Percentiles rank a stretch among this genome's conserved stretches.
These are phyloP conservation scores for Talaromyces proteolyticus DNA, from an alignment of 495 filamentous ascomycete genomes.

Conservation along the genomic window DNA sequence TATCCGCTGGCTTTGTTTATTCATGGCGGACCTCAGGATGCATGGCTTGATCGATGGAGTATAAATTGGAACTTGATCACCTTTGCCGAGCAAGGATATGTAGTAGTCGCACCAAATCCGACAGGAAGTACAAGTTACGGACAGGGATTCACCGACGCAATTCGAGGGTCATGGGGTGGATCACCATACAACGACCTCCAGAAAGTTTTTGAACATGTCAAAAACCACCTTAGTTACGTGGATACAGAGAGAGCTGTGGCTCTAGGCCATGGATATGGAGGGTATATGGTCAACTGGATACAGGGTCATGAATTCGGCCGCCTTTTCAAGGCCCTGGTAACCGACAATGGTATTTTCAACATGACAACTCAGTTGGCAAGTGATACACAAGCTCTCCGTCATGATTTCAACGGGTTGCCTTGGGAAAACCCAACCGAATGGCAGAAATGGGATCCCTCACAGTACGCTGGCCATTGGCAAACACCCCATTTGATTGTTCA, in stretches of 20 bases:
- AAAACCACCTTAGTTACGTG: slow-evolving; percentile 39
- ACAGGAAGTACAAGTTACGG: slow-evolving; percentile 48
- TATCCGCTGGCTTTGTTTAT: slow-evolving; percentile 47
- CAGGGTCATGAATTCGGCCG: slow-evolving; percentile 47
- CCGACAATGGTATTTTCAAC: slow-evolving; percentile 39
- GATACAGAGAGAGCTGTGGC: slow-evolving; percentile 45
- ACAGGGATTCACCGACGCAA: slow-evolving; percentile 38
- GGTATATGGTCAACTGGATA: slow-evolving; percentile 55
- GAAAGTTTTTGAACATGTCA: slow-evolving; percentile 42
- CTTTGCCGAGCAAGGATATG: slow-evolving; percentile 52
- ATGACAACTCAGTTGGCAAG: not conserved
- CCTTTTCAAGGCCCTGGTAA: slow-evolving; percentile 48
- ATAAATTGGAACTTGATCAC: slow-evolving; percentile 46
- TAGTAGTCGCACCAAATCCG: slow-evolving; percentile 48
- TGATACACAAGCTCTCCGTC: not conserved
- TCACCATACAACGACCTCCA: slow-evolving; percentile 51
- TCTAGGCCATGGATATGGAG: slow-evolving; percentile 45
- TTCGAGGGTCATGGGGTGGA: slow-evolving; percentile 46
- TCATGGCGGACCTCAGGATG: slow-evolving; percentile 48
- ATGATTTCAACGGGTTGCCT: slow-evolving; percentile 37
- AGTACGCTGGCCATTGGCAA: slow-evolving; percentile 24
- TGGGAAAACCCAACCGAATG: slow-evolving; percentile 37
- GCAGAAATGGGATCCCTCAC: slow-evolving; percentile 34
- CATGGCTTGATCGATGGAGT: slow-evolving; percentile 44
- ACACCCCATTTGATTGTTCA: slow-evolving; percentile 45